Base-by-base conservation (phyloP, 2,329 filamentous ascomycete species). In the Ophiostoma australiae region DNA sequence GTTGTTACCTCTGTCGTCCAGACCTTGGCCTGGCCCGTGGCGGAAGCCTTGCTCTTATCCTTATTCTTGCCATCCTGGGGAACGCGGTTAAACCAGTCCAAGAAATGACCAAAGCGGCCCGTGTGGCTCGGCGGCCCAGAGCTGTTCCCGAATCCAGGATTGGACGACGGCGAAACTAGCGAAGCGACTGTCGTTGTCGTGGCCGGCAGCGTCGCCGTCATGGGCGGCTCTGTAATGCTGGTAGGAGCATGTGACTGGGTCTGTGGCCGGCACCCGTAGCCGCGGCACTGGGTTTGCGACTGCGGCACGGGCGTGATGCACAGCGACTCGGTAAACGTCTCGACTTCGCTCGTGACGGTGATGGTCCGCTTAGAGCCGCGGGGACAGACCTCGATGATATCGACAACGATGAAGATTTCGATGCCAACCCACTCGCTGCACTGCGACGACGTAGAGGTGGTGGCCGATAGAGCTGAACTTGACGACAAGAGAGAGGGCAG, bases 331-430 rank as follows among this genome's bases (percentile, higher is more conserved):
- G 70, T 73, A 20, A 70, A 37, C 3, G 70, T 72, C 31, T 69
- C 70, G n/a, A 72, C 52, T 5, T 68, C 35, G 61, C n/a, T 70
- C 5, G 72, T 71, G 3, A 68, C 48, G 1, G 71, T 72, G 13
- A 44, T 66, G 15, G 69, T 72, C 10, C 5, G 15, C 0, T 55
- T 68, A 17, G 48, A 69, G 4, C 70, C 70, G 48, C 66, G 44
- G 4, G 67, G 72, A 27, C 69, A 72, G 20, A 74, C 41, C 20
- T 72, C 71, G 5, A 74, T 41, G 15, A 74, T 48, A n/a, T 74
- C 73, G 3, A 72, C 66, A 23, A 73, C 67, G 27, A 72, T 33
- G 13, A 72, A 52, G 10, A 73, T 67, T n/a, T 71, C 70, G 55
- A 74, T 52, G 17, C n/a, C 65, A 31, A 70, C 20, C 31, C 72